Base-by-base conservation (phyloP, 1,284 basidiomycete genomes). In the Coniophora puteana region DNA sequence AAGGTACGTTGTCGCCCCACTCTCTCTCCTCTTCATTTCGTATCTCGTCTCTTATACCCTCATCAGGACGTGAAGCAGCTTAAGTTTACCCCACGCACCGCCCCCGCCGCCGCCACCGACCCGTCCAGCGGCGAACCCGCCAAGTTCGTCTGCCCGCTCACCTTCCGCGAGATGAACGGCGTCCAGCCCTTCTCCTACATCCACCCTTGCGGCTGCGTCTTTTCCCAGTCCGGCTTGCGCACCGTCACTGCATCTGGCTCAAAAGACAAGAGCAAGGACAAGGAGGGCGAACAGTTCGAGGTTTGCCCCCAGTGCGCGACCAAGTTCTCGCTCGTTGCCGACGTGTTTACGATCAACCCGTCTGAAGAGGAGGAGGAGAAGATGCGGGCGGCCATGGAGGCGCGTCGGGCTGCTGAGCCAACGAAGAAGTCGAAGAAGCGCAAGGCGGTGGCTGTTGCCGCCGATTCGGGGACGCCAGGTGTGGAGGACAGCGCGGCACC, bases 131-230 rank as follows among this genome's bases (percentile, higher is more conserved):
- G 61, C 5, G 76, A 79, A 27, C 68, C 68, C 3, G 74, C 85
- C 0, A 76, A 76, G 29, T 96, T 92, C 53, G 80, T 92, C 41
- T 97, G 93, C 66, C 90, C 93, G 1, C 72, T 96, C 36, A 90
- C 84, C 3, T 67, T 92, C 50, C 90, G 91, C 59, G 93, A 95
- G 66, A 95, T 96, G 91, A 91, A 89, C 47, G 93, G 93, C n/a
- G 61, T 67, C 0, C 77, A 88, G 39, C 89, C 90, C 0, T 96
- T 96, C 61, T 80, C 92, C 42, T 94, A 92, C 58, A 65, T 95
- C 48, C 69, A 72, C n/a, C 66, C 82, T 0, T 96, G 93, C 54
- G 92, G 92, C n/a, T 93, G 90, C 57, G 90, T 89, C 24, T 84
- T 93, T 62, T 83, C 86, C 4, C 81, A 84, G 43, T 80, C 80